phyloP scores from a whole-genome alignment of 1,284 basidiomycete genomes.

The Vanrija sp. region DNA sequence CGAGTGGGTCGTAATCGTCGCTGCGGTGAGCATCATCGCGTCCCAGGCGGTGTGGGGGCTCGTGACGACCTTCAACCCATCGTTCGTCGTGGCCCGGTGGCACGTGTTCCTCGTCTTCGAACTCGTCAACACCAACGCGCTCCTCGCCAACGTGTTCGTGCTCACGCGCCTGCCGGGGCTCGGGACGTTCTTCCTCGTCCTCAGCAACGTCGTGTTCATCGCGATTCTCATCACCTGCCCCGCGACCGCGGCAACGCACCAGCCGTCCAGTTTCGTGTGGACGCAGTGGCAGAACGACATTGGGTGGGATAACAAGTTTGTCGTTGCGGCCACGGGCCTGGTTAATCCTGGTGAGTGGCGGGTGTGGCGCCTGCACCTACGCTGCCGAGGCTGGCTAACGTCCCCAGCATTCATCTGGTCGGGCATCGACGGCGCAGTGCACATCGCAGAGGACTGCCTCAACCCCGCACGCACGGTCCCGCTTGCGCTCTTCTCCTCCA shows the following conservation, averaged over 20 bases:
- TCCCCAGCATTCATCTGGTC: conserved; percentile 13
- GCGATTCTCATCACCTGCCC: conserved; percentile 19
- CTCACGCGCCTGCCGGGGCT: conserved; percentile 5
- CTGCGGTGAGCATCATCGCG: conserved; percentile 19
- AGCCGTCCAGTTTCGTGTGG: conserved; percentile 6
- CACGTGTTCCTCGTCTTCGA: conserved; percentile 20
- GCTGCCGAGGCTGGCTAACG: no score
- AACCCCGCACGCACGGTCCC: conserved; percentile 9
- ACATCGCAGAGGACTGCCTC: conserved; percentile 16
- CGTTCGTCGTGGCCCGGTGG: conserved; percentile 20
- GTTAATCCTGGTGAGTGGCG: conserved; percentile 13
- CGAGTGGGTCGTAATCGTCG: conserved; percentile 20
- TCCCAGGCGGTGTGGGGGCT: conserved; percentile 17
- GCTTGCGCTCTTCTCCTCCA: conserved; percentile 5
- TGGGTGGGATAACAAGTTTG: conserved; percentile 12
- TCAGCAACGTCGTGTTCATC: conserved; percentile 9
- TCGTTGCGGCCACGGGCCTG: conserved; percentile 13
- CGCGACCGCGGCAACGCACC: conserved; percentile 7
- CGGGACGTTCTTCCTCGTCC: conserved; percentile 16
- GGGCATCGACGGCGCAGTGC: conserved; percentile 13
- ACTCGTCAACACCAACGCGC: conserved; percentile 12
- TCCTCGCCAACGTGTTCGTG: conserved; percentile 17
- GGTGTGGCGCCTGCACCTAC: no score
- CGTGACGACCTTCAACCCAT: conserved; percentile 13
- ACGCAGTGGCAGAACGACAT: conserved; percentile 7